Conservation (phyloP, 139 green algal species). For the Chlorella sp. region DNA sequence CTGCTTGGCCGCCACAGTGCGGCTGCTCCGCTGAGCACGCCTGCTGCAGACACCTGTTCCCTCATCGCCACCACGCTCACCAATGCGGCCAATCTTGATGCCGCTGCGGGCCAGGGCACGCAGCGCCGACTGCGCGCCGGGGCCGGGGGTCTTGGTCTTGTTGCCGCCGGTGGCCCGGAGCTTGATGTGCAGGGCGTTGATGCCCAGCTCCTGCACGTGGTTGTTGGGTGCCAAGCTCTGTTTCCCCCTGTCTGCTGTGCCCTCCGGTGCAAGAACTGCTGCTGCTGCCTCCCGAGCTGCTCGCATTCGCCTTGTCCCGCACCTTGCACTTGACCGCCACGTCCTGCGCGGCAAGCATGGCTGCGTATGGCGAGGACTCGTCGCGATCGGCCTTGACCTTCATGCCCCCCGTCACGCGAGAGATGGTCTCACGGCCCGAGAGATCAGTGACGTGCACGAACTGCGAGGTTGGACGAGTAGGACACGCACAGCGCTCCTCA, state of each 20-base stretch:
- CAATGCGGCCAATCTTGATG: conserved; percentile 99
- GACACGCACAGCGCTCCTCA: too few relatives aligned
- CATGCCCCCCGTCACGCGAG: conserved; percentile 96
- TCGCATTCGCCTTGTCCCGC: too few relatives aligned
- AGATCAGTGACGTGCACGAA: conserved; percentile 99
- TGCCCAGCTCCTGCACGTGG: conserved; percentile 92
- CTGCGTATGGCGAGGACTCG: conserved; percentile 98
- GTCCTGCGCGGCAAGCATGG: conserved; percentile 99
- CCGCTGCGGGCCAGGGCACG: conserved; percentile 94
- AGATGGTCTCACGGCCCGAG: conserved; percentile 97
- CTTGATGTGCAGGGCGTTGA: conserved; percentile 97
- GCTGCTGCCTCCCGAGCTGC: too few relatives aligned
- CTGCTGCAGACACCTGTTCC: neutral
- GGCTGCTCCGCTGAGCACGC: neutral
- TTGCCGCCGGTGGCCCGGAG: too few relatives aligned
- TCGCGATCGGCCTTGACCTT: conserved; percentile 99
- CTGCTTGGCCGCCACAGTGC: too few relatives aligned
- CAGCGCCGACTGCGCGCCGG: conserved; percentile 94
- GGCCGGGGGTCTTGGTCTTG: conserved; percentile 99
- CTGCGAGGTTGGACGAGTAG: neutral
- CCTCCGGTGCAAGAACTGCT: neutral
- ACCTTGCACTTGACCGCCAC: conserved; percentile 95
- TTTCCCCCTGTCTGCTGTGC: too few relatives aligned
- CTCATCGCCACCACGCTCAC: conserved; percentile 30
- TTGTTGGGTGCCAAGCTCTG: too few relatives aligned